Evolutionary conservation across 345 rosid species (phyloP).

Genomic region (Arabidopsis thaliana): TAIR10.1 NC_003071.7:16654001-16654500

Average conservation of each 20-base stretch:
- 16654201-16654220: neutral
- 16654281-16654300: conserved; percentile 6
- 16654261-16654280: conserved; percentile 16
- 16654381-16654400: neutral
- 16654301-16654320: conserved; percentile 13
- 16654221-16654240: neutral
- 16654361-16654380: neutral
- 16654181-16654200: neutral
- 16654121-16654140: neutral
- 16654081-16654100: neutral
- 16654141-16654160: neutral
- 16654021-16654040: neutral
- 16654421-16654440: conserved; percentile 26
- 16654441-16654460: neutral
- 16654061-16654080: neutral
- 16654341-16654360: neutral
- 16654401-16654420: conserved; percentile 23
- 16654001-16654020: neutral
- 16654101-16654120: neutral
- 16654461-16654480: neutral
- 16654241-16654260: neutral
- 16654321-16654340: conserved; percentile 18
- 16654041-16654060: neutral
- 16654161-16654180: neutral
- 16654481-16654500: neutral